Evolutionary conservation across 306 rosid species (phyloP).

Genomic region (Gillenia trifoliata): DNA sequence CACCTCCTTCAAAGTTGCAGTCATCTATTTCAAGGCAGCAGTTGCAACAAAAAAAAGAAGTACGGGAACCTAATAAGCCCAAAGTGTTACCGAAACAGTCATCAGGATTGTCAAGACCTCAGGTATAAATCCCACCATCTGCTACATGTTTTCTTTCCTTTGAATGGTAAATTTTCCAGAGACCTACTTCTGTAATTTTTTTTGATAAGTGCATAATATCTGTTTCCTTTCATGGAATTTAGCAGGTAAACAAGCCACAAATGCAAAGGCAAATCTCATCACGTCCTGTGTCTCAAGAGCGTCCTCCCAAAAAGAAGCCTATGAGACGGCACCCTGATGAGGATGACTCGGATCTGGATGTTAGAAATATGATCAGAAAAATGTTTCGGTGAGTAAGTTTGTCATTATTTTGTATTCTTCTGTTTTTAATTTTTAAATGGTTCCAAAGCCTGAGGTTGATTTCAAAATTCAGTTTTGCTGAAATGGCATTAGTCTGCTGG

Average conservation of each 20-base stretch:
- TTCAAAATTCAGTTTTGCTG: not conserved
- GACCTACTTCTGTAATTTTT: not conserved
- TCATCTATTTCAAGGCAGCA: constrained; percentile 37
- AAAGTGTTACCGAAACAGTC: constrained; percentile 53
- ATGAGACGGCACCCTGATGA: constrained; percentile 37
- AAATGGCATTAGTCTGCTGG: not conserved
- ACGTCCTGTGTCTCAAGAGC: constrained; percentile 30
- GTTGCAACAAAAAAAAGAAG: constrained; percentile 47
- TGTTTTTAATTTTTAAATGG: not conserved
- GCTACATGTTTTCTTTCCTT: not conserved
- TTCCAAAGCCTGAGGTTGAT: not conserved
- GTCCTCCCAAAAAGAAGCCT: constrained; percentile 59
- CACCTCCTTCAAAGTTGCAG: constrained; percentile 34
- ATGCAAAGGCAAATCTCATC: constrained; percentile 42
- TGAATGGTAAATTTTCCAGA: not conserved
- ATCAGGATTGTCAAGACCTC: constrained; percentile 45
- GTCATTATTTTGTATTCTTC: not conserved
- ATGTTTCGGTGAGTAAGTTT: constrained; percentile 48
- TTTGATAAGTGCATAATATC: not conserved
- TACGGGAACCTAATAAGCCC: constrained; percentile 39
- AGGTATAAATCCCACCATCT: constrained; percentile 39
- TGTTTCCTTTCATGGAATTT: constrained; percentile 14
- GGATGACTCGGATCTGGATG: constrained; percentile 28
- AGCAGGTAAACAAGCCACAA: constrained; percentile 54
- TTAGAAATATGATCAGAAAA: constrained; percentile 50